Conservation (phyloP, 73 alveolate genomes). For the Paramecium sexaurelia region DNA sequence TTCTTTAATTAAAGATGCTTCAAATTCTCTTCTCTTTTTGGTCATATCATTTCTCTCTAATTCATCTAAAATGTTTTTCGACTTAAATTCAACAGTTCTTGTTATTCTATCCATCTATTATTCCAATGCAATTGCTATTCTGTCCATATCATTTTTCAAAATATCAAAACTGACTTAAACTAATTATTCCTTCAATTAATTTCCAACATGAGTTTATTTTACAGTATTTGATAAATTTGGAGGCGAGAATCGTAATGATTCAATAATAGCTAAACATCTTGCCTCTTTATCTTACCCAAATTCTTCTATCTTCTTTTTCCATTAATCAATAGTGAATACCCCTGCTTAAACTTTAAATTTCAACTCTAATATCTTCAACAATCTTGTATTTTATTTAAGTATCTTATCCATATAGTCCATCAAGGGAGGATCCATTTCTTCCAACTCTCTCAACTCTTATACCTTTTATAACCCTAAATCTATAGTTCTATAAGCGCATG, state of each 20-base stretch:
- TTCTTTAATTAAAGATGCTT: constrained; percentile 88
- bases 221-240: constrained; percentile 79
- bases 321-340: constrained; percentile 89
- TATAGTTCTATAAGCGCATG: constrained; percentile 88
- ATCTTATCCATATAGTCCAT: constrained; percentile 93
- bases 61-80: constrained; percentile 80
- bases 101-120: constrained; percentile 87
- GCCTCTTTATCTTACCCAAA: constrained; percentile 77
- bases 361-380: constrained; percentile 86
- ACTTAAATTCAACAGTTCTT: constrained; percentile 77
- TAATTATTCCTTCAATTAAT: constrained; percentile 77
- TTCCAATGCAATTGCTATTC: constrained; percentile 87
- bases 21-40: constrained; percentile 86
- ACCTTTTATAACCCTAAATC: constrained; percentile 88
- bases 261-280: constrained; percentile 77
- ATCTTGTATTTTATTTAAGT: constrained; percentile 81
- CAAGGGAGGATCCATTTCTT: constrained; percentile 96
- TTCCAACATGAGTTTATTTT: constrained; percentile 78
- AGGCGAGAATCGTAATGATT: constrained; percentile 82
- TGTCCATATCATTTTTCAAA: constrained; percentile 89
- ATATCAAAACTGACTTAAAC: constrained; percentile 81
- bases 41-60: constrained; percentile 87
- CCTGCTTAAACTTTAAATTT: constrained; percentile 92
- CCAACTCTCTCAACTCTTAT: constrained; percentile 85
- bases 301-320: constrained; percentile 98